These are phyloP conservation scores for Coemansia sp. DNA, from an alignment of 192 early-diverging fungal species.

Conservation along the genomic window DNA sequence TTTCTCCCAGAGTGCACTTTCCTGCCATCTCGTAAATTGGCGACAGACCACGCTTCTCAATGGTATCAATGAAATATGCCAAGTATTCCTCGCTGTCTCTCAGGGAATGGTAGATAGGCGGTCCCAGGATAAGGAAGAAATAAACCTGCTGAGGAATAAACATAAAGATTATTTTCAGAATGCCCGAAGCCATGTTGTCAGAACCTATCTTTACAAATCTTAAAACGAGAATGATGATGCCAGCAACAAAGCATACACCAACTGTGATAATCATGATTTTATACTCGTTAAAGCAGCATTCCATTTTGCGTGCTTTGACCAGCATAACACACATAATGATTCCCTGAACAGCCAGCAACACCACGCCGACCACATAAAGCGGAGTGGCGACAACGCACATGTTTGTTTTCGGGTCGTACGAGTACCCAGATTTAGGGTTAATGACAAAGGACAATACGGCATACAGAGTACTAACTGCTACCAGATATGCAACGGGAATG, in stretches of 20 bases:
- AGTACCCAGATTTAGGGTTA: constrained; percentile 16
- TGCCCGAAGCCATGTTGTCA: constrained; percentile 17
- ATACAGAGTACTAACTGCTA: constrained; percentile 18
- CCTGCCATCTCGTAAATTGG: constrained; percentile 38
- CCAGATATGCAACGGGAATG: constrained; percentile 18
- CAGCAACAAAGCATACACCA: constrained; percentile 15
- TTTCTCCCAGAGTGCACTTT: constrained; percentile 37
- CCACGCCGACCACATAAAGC: constrained; percentile 32
- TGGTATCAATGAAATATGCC: constrained; percentile 17
- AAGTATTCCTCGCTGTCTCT: constrained; percentile 17
- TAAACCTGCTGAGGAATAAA: constrained; percentile 43
- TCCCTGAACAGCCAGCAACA: constrained; percentile 23
- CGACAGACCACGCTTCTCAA: constrained; percentile 34
- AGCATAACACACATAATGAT: constrained; percentile 20
- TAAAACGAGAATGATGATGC: constrained; percentile 22
- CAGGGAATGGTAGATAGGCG: constrained; percentile 27
- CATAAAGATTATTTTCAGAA: constrained; percentile 23
- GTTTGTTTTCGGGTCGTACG: constrained; percentile 23
- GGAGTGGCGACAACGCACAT: constrained; percentile 18
- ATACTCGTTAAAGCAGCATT: constrained; percentile 40
- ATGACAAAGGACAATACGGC: constrained; percentile 30
- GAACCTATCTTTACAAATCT: constrained; percentile 20
- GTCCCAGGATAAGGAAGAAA: constrained; percentile 37
- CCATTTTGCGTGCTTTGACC: constrained; percentile 35
- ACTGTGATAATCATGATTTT: constrained; percentile 19